phyloP scores from a whole-genome alignment of 805 yeast genomes.

The Pichia pseudocactophila region DNA sequence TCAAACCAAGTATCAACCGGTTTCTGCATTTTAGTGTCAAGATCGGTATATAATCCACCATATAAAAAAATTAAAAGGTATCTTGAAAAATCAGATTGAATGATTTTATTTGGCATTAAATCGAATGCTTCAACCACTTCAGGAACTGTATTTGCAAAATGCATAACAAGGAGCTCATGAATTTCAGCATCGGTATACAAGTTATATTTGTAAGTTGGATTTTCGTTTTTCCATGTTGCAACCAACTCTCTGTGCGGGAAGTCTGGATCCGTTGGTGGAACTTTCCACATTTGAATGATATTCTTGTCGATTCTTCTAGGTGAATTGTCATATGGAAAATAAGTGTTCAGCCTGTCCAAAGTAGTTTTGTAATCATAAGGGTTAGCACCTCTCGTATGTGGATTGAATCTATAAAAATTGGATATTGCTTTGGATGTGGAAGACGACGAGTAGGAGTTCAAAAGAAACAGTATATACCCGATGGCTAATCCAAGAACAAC shows the following conservation, averaged over 20 bases:
- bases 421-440: slow-evolving; percentile 22
- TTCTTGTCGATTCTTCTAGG: slow-evolving; percentile 27
- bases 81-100: slow-evolving; percentile 47
- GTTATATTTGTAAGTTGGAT: slow-evolving; percentile 26
- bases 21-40: slow-evolving; percentile 48
- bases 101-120: slow-evolving; percentile 43
- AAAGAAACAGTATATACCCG: slow-evolving; percentile 21
- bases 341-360: slow-evolving; percentile 23
- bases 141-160: slow-evolving; percentile 33
- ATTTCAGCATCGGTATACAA: slow-evolving; percentile 27
- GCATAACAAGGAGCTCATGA: slow-evolving; percentile 20
- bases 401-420: slow-evolving; percentile 25
- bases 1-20: slow-evolving; percentile 56
- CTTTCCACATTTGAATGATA: slow-evolving; percentile 31
- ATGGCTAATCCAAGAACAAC: slow-evolving; percentile 20
- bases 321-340: slow-evolving; percentile 27
- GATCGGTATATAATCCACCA: slow-evolving; percentile 57
- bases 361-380: slow-evolving; percentile 27
- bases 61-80: slow-evolving; percentile 43
- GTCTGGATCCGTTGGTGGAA: slow-evolving; percentile 26
- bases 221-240: slow-evolving; percentile 28
- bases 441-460: slow-evolving; percentile 17
- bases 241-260: slow-evolving; percentile 27
- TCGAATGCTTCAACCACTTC: slow-evolving; percentile 48
- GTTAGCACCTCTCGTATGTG: slow-evolving; percentile 28